Base-by-base conservation (phyloP, 2,329 filamentous ascomycete species). In the Fusarium ramigenum region DNA sequence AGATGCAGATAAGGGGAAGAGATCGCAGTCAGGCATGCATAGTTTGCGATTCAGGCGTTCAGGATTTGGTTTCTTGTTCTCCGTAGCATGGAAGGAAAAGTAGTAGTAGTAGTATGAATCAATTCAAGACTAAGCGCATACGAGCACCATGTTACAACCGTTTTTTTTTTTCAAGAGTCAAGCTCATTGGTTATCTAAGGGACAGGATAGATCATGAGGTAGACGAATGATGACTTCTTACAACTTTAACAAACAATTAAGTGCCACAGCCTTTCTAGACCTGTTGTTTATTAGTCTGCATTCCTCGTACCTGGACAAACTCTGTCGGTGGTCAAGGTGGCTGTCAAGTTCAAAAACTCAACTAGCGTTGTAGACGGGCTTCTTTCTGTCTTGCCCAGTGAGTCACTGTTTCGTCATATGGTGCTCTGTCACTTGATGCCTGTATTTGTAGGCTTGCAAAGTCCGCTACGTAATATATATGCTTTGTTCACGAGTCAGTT, bases 21-120 rank as follows among this genome's bases (percentile, higher is more conserved):
- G 42, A 74, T 71, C 62, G 69, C 67, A 70, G 67, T 68, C 58
- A 57, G 70, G 61, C 69, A 75, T 60, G 70, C 66, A 75, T 77
- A 74, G 72, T 64, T 74, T 79, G 74, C 75, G 66, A 77, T 79
- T 81, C 79, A 75, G 82, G 82, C 82, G 81, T 83, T 82, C 76
- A 75, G 77, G 78, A 77, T 79, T 75, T 75, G 78, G 75, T 77
- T 79, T 78, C 78, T 79, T 83, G 82, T 83, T 59, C 56, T 50
- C 56, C 56, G 56, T 59, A 59, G 56, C 56, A 77, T 73, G 70
- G 69, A 71, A 75, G 74, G 70, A 77, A 78, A 74, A 74, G 73
- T 69, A 76, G 70, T 70, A 73, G 70, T 70, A 73, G 75, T 76
- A 75, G 75, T 76, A 75, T 69, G 72, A 75, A 74, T 74, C 70